phyloP scores from a whole-genome alignment of 2,329 filamentous ascomycete species.

The Lachnellula cervina region DNA sequence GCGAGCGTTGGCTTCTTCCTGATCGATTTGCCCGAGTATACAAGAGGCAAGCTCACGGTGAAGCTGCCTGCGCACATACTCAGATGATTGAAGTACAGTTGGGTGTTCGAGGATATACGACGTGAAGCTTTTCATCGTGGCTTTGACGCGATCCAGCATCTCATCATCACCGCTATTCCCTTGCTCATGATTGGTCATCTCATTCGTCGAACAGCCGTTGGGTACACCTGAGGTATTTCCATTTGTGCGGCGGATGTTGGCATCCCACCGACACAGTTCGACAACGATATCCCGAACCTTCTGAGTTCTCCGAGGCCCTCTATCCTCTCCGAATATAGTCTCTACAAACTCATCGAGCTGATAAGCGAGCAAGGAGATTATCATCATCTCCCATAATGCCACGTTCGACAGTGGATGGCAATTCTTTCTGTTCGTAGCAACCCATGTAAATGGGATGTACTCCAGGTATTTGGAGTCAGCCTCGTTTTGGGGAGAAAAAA shows the following conservation, averaged over 20 bases:
- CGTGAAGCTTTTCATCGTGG: background rate
- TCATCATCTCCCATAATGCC: background rate
- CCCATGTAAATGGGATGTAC: background rate
- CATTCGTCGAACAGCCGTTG: background rate
- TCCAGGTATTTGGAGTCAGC: background rate
- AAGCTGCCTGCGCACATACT: background rate
- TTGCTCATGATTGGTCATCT: background rate
- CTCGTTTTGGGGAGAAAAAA: background rate
- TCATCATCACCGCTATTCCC: background rate
- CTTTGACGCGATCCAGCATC: background rate
- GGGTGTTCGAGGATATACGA: background rate
- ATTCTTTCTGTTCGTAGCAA: background rate
- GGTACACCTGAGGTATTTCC: background rate
- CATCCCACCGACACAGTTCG: background rate
- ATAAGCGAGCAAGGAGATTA: background rate
- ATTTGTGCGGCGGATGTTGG: background rate
- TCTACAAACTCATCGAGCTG: background rate
- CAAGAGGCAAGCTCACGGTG: background rate
- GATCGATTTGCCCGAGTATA: background rate
- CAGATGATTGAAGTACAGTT: background rate
- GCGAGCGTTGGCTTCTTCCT: background rate
- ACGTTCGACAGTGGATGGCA: background rate
- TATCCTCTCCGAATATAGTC: background rate
- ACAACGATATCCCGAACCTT: background rate
- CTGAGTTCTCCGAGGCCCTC: background rate